Percentiles rank a stretch among this genome's conserved stretches.
Conservation (phyloP, 495 filamentous ascomycete species). For the Eremomyces bilateralis region DNA sequence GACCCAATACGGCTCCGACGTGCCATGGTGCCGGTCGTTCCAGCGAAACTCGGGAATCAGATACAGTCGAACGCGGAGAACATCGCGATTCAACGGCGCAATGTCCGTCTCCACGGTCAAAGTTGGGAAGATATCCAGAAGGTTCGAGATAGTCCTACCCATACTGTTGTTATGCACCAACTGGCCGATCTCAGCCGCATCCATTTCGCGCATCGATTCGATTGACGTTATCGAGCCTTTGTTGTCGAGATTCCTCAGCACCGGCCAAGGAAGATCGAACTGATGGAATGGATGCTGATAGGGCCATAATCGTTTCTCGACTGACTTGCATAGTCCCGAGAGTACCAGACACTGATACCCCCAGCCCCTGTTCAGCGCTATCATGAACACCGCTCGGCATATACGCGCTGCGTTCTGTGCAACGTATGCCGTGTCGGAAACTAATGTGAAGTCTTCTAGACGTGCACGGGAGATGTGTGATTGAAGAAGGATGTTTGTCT, state of each 20-base stretch:
- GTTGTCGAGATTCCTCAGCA: constrained; percentile 63
- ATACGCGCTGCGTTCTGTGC: constrained; percentile 90
- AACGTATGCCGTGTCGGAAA: constrained; percentile 83
- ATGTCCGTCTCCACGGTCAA: constrained; percentile 81
- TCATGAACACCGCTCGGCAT: constrained; percentile 89
- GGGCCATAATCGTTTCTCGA: constrained; percentile 82
- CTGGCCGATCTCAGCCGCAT: constrained; percentile 68
- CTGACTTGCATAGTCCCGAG: constrained; percentile 77
- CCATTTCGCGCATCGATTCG: constrained; percentile 77
- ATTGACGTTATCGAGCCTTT: constrained; percentile 50
- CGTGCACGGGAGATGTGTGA: constrained; percentile 78
- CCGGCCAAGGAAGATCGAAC: constrained; percentile 70
- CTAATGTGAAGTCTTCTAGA: constrained; percentile 78
- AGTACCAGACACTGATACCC: constrained; percentile 83
- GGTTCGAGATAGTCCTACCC: constrained; percentile 56
- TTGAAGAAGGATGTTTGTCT: constrained; percentile 90
- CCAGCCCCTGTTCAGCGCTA: constrained; percentile 84
- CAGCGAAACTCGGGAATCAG: constrained; percentile 80
- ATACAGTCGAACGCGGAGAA: constrained; percentile 65
- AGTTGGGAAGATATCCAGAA: constrained; percentile 81
- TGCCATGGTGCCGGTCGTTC: constrained; percentile 90
- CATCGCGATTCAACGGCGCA: constrained; percentile 84
- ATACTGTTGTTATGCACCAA: constrained; percentile 79
- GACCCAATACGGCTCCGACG: constrained; percentile 88
- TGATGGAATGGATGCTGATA: constrained; percentile 90